Evolutionary conservation across 768 basidiomycete species (phyloP), one percentile per base, ranked within the genome.

Genomic region (Termitomyces sp.): DNA sequence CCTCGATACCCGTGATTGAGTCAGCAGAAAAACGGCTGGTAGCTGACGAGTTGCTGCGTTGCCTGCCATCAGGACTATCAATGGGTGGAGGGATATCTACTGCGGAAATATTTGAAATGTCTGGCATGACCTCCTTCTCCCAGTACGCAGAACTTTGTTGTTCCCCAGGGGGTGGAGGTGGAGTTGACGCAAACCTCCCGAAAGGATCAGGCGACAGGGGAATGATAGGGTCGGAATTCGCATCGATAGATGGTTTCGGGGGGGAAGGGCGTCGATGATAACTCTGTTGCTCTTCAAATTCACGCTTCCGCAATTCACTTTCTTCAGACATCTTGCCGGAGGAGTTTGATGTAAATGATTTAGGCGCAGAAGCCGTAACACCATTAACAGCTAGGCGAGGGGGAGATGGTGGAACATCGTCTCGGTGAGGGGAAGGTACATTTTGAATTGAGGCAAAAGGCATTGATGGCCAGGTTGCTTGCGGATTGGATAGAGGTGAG

Each of bases 171-270:
- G 64, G 58, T 15, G 61, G 54, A 33, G 73, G 65, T 31, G 76
- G 69, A 18, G 75, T 64, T 3, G 88, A 90, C 34, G 89, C 78
- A 65, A 81, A 87, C 30, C 89, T 81, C 12, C 87, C 85, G 66
- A 93, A 92, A 30, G 91, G 91, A 72, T 93, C 91, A 8, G 91
- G 88, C 11, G 89, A 89, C n/a, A 91, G 75, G 41, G 91, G 91
- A 57, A 92, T 88, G n/a, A 87, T 67, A 22, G 88, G 87, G 44
- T 76, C 77, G 9, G 73, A 60, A 33, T 65, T 59, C 39, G 57
- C 67, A 55, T 60, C 36, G 20, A 33, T 39, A 18, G 57, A 64
- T 54, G 67, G 65, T 55, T 59, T 59, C 13, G 60, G 61, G 11
- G 62, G 50, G 33, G 72, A 66, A 30, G 71, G 68, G 45, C 73